Conservation (phyloP, 345 rosid genomes). For the Syzygium grande region DNA sequence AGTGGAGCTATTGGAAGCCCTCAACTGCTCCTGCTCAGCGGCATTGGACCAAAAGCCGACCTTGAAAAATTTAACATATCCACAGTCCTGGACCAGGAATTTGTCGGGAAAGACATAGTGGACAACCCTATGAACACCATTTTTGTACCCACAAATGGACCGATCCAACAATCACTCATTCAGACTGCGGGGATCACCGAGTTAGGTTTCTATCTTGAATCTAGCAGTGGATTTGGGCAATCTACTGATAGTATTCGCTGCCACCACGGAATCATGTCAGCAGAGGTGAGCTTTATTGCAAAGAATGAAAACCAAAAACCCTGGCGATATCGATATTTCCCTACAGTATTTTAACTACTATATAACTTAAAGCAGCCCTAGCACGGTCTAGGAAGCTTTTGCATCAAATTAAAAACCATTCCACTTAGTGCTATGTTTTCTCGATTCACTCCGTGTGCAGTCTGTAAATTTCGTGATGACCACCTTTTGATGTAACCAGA, state of each 20-base stretch:
- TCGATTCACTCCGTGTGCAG: not conserved
- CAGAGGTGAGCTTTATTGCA: conserved; percentile 44
- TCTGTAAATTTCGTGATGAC: not conserved
- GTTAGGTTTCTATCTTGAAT: conserved; percentile 85
- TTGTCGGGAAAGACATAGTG: conserved; percentile 86
- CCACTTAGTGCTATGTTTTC: not conserved
- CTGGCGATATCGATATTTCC: not conserved
- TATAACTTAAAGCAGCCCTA: not conserved
- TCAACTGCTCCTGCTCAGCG: conserved; percentile 82
- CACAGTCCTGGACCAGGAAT: conserved; percentile 40
- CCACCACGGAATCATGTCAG: conserved; percentile 75
- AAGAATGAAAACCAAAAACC: not conserved
- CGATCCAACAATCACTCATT: conserved; percentile 65
- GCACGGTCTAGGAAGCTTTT: not conserved
- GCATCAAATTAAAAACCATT: not conserved
- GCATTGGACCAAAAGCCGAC: conserved; percentile 72
- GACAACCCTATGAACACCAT: conserved; percentile 94
- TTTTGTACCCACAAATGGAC: conserved; percentile 59
- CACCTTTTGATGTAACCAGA: conserved; percentile 12
- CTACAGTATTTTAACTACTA: not conserved
- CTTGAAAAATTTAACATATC: conserved; percentile 61
- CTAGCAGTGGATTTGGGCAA: conserved; percentile 88
- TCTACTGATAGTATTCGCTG: conserved; percentile 64
- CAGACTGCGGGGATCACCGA: conserved; percentile 93
- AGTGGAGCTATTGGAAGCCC: conserved; percentile 92